A percentile compares a stretch with the other conserved stretches of the same genome.
These are phyloP conservation scores for Monosporascus sp. DNA, from an alignment of 2,329 filamentous ascomycete genomes.

Conservation along the genomic window DNA sequence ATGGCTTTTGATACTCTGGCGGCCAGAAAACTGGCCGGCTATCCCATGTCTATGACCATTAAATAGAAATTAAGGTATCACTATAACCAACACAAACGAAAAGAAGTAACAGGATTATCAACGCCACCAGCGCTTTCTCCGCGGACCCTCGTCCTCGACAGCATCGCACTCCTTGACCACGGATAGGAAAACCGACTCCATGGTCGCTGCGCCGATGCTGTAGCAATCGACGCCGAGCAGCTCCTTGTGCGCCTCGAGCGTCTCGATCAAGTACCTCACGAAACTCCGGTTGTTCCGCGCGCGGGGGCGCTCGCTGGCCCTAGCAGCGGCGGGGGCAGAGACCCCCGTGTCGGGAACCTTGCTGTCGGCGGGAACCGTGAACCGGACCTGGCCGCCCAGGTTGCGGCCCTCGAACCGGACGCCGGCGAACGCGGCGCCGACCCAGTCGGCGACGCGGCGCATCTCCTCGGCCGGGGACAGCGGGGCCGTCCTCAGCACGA, in stretches of 20 bases:
- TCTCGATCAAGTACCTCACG: constrained; percentile 28
- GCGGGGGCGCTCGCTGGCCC: constrained; percentile 8
- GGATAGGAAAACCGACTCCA: constrained; percentile 66
- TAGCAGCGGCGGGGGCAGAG: constrained; percentile 1
- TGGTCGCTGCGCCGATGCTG: constrained; percentile 59
- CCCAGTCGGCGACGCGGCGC: constrained; percentile 37
- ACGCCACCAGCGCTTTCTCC: constrained; percentile 15
- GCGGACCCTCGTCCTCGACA: constrained; percentile 43
- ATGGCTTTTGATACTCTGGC: too few species aligned
- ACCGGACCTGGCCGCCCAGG: constrained; percentile 62
- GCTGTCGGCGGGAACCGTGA: constrained; percentile 48
- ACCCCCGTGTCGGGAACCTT: constrained; percentile 5
- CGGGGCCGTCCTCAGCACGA: constrained; percentile 19
- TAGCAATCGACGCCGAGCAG: constrained; percentile 60
- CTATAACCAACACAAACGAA: too few species aligned
- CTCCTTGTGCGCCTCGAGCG: constrained; percentile 53
- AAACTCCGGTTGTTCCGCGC: constrained; percentile 10
- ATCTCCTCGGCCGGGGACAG: constrained; percentile 15
- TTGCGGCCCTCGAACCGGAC: constrained; percentile 53
- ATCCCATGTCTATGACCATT: too few species aligned
- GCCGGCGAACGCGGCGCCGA: constrained; percentile 43
- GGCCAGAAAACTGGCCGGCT: too few species aligned
- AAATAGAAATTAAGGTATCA: too few species aligned
- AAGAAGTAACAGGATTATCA: too few species aligned
- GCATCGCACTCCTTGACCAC: constrained; percentile 62